These are phyloP conservation scores for Crataegus laevigata DNA, from an alignment of 306 rosid species.

Conservation along the genomic window DNA sequence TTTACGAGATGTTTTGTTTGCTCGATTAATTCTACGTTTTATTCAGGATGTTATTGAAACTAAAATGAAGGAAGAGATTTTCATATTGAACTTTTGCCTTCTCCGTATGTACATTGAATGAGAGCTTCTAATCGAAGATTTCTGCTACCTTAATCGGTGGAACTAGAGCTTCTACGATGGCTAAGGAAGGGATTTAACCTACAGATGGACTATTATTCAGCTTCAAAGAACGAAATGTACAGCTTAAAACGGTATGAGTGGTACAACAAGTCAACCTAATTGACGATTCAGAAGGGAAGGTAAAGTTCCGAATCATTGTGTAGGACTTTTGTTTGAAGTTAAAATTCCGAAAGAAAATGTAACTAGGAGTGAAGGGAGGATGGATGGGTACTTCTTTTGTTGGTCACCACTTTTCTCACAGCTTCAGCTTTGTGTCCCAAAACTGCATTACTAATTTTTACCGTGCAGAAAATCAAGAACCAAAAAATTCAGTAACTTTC, in stretches of 20 bases:
- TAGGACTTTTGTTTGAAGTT: not conserved
- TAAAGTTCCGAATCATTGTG: constrained; percentile 20
- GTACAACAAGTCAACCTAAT: constrained; percentile 7
- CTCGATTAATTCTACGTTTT: not conserved
- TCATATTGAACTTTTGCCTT: constrained; percentile 9
- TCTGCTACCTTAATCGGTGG: constrained; percentile 3
- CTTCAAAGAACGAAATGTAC: constrained; percentile 55
- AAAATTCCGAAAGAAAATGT: constrained; percentile 5
- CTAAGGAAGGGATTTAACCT: constrained; percentile 18
- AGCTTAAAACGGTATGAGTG: constrained; percentile 15
- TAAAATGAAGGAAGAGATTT: not conserved
- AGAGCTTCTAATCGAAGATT: constrained; percentile 20
- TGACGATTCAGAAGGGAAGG: constrained; percentile 13
- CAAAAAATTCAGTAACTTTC: not conserved
- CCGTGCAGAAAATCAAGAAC: not conserved
- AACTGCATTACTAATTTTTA: not conserved
- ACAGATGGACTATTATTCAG: constrained; percentile 18
- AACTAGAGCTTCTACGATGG: constrained; percentile 8
- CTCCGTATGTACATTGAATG: constrained; percentile 12
- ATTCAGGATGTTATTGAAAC: not conserved
- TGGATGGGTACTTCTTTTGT: constrained; percentile 38
- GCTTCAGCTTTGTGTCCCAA: constrained; percentile 45
- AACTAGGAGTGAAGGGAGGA: constrained; percentile 32
- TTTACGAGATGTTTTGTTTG: not conserved
- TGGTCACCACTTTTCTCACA: constrained; percentile 45